These are phyloP conservation scores for Pochonia chlamydosporia DNA, from an alignment of 2,329 filamentous ascomycete genomes.

Conservation along the genomic window DNA sequence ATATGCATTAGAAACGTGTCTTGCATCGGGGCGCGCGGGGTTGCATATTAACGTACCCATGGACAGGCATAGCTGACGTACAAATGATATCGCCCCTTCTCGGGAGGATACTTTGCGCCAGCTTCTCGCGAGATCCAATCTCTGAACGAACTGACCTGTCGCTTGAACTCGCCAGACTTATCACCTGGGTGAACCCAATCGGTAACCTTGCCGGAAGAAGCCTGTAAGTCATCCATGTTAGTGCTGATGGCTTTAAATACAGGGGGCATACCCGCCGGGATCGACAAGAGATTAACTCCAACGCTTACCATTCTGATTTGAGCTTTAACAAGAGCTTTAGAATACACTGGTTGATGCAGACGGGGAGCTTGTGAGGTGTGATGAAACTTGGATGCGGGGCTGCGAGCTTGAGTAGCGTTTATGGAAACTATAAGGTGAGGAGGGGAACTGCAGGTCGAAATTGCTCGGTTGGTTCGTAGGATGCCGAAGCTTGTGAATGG, in stretches of 20 bases:
- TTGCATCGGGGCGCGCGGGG: no score
- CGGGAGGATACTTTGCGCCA: conserved; percentile 71
- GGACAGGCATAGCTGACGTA: conserved; percentile 93
- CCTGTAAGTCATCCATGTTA: conserved; percentile 1
- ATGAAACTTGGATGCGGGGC: background rate
- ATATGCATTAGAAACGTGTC: background rate
- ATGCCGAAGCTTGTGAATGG: background rate
- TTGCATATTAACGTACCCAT: conserved; percentile 51
- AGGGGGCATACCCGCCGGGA: no score
- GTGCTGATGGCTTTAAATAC: background rate
- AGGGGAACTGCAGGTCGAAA: background rate
- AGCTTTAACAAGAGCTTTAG: background rate
- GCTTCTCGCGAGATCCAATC: conserved; percentile 68
- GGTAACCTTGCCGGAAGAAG: conserved; percentile 43
- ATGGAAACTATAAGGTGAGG: background rate
- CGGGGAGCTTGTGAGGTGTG: background rate
- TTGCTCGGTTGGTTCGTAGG: background rate
- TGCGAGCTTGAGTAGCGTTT: background rate
- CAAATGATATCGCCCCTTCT: conserved; percentile 88
- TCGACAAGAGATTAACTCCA: no score
- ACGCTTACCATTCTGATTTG: conserved; percentile 7
- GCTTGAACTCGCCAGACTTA: conserved; percentile 87
- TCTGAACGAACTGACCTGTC: conserved; percentile 76
- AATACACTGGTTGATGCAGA: background rate
- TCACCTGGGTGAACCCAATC: conserved; percentile 77